Evolutionary conservation across 768 basidiomycete genomes (phyloP).

Genomic region (Podaxis sp.): DNA sequence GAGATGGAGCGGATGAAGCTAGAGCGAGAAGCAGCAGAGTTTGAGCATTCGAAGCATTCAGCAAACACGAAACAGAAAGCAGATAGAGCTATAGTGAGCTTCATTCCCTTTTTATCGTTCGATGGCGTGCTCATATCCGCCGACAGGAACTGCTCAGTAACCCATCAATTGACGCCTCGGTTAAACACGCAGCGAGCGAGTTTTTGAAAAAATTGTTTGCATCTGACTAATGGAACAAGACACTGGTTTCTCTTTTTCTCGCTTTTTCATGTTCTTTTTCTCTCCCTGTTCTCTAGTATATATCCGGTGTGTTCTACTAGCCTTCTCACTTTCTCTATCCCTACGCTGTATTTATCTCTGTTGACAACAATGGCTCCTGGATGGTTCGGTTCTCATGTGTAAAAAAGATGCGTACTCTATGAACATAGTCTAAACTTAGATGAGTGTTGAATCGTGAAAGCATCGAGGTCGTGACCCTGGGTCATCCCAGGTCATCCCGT

Average conservation of each 20-base stretch:
- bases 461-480: neutral
- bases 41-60: constrained; percentile 53
- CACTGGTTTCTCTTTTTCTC: neutral
- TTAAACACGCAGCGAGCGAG: constrained; percentile 68
- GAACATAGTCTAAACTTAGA: neutral
- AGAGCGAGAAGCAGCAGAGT: constrained; percentile 58
- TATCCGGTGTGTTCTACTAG: constrained; percentile 9
- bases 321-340: constrained; percentile 3
- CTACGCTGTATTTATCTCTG: constrained; percentile 11
- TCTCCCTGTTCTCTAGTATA: constrained; percentile 2
- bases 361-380: constrained; percentile 8
- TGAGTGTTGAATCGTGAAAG: neutral
- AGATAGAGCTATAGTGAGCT: constrained; percentile 59
- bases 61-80: constrained; percentile 58
- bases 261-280: neutral
- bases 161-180: constrained; percentile 52
- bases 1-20: constrained; percentile 53
- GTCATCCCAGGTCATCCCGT: neutral
- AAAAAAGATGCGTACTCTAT: neutral
- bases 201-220: constrained; percentile 58
- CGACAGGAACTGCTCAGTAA: constrained; percentile 58
- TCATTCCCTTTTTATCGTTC: neutral
- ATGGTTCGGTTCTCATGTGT: constrained; percentile 10
- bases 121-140: constrained; percentile 5
- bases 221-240: constrained; percentile 6